These are phyloP conservation scores for Tolypocladium ovalisporum DNA, from an alignment of 2,329 filamentous ascomycete genomes.

Conservation along the genomic window DNA sequence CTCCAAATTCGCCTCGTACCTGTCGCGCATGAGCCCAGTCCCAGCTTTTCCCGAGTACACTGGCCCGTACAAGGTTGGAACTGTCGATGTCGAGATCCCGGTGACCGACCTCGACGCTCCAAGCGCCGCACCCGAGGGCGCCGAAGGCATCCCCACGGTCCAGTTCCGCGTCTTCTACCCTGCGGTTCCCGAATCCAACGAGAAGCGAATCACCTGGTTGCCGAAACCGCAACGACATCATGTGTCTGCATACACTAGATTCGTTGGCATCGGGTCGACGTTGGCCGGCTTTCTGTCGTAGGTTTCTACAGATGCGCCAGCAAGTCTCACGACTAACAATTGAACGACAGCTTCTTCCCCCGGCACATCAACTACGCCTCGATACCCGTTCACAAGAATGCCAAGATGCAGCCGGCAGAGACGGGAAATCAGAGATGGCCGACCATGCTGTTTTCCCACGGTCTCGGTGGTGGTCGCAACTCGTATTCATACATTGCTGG, in stretches of 20 bases:
- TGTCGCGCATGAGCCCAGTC: slow-evolving; percentile 53
- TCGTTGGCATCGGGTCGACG: slow-evolving; percentile 54
- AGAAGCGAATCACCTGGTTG: slow-evolving; percentile 62
- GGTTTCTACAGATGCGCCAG: slow-evolving; percentile 15
- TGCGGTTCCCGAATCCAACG: slow-evolving; percentile 38
- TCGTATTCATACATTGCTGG: slow-evolving; percentile 77
- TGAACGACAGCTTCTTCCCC: slow-evolving; percentile 45
- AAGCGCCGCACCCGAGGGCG: slow-evolving; percentile 39
- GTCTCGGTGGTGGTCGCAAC: slow-evolving; percentile 69
- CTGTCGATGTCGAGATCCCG: slow-evolving; percentile 71
- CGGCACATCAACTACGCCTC: slow-evolving; percentile 63
- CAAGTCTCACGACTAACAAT: background rate
- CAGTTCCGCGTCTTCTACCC: slow-evolving; percentile 80
- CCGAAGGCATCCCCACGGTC: slow-evolving; percentile 55
- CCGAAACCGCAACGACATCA: slow-evolving; percentile 66
- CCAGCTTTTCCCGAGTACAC: slow-evolving; percentile 66
- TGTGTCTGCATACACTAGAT: slow-evolving; percentile 64
- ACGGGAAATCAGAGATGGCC: slow-evolving; percentile 54
- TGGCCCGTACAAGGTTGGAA: slow-evolving; percentile 69
- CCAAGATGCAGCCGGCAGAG: slow-evolving; percentile 43
- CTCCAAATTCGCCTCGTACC: slow-evolving; percentile 32
- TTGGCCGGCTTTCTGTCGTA: slow-evolving; percentile 51
- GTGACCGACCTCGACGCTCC: slow-evolving; percentile 47
- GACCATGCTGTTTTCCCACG: slow-evolving; percentile 77
- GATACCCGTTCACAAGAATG: slow-evolving; percentile 64